Base-by-base conservation (phyloP, 176 grass and related monocot species). In the Eremochloa ophiuroides region DNA sequence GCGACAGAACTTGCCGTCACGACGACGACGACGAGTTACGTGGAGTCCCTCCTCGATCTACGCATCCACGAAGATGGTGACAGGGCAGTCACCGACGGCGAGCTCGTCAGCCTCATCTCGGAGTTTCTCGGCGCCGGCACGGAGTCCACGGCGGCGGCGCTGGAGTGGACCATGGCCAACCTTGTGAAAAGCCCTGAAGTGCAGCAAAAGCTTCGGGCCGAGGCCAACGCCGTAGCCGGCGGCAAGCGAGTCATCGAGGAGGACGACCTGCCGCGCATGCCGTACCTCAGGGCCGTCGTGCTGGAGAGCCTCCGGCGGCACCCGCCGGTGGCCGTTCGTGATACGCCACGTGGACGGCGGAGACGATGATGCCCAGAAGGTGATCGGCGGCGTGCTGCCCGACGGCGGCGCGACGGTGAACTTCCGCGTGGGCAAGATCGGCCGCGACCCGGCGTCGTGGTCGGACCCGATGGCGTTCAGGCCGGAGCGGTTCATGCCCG, bases 141-240 rank as follows among this genome's bases (percentile, higher is more conserved):
- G 0, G 75, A 85, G 37, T 29, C 83, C 28, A 85, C 41, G 8
- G 26, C n/a, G 1, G 6, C 40, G 0, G 27, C 66, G 12, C 68
- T 85, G 29, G 27, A 79, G 28, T 79, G 74, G 75, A 79, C 68
- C 66, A 85, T 79, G 74, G 75, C 75, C 50, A 85, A 85, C 29
- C 83, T 85, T 15, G 66, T 85, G 13, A 79, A 85, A n/a, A 30
- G 39, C 8, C 82, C 59, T 5, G 43, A 59, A 0, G 0, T 69
- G 8, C 82, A 84, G 65, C 2, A 14, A 15, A 85, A 78, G 63
- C 29, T 85, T 2, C 27, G 26, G n/a, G 7, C 2, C 37, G 83
- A 78, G 64, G 41, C 76, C 18, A 65, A 77, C 37, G 27, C 64
- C n/a, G 13, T 61, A 1, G 41, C 28, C 37, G 0, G 27, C 20